Base-by-base conservation (phyloP, 2,329 filamentous ascomycete genomes). In the Fusarium napiforme region DNA sequence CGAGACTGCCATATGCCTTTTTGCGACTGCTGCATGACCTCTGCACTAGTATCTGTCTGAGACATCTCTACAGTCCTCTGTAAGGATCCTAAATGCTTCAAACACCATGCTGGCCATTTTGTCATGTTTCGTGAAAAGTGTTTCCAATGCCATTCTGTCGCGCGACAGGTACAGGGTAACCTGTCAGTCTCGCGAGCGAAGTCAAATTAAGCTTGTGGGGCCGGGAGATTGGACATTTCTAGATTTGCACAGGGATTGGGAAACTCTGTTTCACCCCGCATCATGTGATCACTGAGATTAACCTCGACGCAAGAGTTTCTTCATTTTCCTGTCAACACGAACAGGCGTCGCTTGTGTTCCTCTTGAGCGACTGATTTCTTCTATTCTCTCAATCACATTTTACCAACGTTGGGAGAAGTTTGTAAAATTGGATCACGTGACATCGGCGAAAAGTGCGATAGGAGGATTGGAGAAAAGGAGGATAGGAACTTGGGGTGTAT, bases 1-100 rank as follows among this genome's bases (percentile, higher is more conserved):
- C 21, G 1, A 42, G 21, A 9, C 1, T 23, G 14, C 21, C 5
- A 16, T 4, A 0, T 16, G n/a, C 9, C 15, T 23, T n/a, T 42
- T n/a, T 16, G 14, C 15, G 1, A 23, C 2, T 14, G 21, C 37
- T 39, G 7, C 37, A 1, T 21, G 0, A 14, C 9, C n/a, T 16
- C 40, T 16, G 2, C 10, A 14, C 15, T 4, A 16, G n/a, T 0
- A 16, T 16, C 9, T 0, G n/a, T 2, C n/a, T 11, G n/a, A 18
- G 42, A 43, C 8, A 15, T 12, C 11, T 23, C 15, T 23, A 7
- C 6, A 43, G 10, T 18, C 10, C 7, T 4, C 9, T 8, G 15
- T 4, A 8, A 18, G 4, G 15, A 23, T 5, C 8, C 9, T 2
- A 26, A 18, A 26, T 43, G 42, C 42, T 18, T 2, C 9, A 18